Evolutionary conservation across 2,329 filamentous ascomycete species (phyloP).

Genomic region (Talaromyces sp.): DNA sequence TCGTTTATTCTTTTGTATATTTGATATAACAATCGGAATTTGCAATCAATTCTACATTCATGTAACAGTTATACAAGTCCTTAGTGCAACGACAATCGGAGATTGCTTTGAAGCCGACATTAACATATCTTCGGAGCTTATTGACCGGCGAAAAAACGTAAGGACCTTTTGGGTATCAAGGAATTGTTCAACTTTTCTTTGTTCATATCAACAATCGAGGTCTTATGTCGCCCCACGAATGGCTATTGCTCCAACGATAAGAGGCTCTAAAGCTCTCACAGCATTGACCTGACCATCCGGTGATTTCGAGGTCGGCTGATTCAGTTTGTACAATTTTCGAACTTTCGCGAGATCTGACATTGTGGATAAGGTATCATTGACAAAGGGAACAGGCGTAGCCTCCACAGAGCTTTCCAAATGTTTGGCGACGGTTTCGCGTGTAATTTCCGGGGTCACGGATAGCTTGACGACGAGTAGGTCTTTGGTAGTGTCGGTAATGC

Average conservation of each 20-base stretch:
- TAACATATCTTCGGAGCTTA: background rate
- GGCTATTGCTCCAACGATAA: conserved; percentile 74
- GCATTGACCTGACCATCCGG: conserved; percentile 21
- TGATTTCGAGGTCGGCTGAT: conserved; percentile 50
- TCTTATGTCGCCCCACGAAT: conserved; percentile 57
- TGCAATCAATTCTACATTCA: background rate
- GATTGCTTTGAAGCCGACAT: background rate
- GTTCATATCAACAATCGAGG: background rate
- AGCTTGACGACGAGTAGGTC: conserved; percentile 80
- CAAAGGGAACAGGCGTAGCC: conserved; percentile 58
- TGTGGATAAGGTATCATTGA: conserved; percentile 59
- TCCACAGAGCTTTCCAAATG: conserved; percentile 64
- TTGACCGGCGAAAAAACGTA: background rate
- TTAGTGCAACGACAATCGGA: background rate
- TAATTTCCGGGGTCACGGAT: conserved; percentile 50
- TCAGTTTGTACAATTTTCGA: conserved; percentile 83
- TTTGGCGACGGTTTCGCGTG: conserved; percentile 48
- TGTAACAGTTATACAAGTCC: background rate
- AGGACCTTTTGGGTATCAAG: background rate
- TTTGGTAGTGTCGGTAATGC: conserved; percentile 68
- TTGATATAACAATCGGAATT: background rate
- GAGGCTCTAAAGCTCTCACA: conserved; percentile 55
- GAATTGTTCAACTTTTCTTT: background rate
- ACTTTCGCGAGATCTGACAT: conserved; percentile 67
- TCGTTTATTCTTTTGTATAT: background rate